Evolutionary conservation across 441 rosid genomes (phyloP).

Genomic region (Populus trichocarpa): DNA sequence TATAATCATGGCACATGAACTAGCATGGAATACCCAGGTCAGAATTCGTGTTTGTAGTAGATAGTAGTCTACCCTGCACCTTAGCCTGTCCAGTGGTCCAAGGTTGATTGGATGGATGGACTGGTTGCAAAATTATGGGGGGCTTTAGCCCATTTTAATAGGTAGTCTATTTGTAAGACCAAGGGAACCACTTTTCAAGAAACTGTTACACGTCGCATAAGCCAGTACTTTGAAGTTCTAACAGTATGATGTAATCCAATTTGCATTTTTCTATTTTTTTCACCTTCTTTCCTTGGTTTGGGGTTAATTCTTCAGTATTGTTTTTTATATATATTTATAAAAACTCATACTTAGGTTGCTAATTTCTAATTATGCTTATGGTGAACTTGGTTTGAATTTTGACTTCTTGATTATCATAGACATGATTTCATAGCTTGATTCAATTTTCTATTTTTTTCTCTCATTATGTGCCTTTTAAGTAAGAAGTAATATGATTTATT

Average conservation of each 20-base stretch:
- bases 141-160: neutral
- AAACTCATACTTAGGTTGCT: neutral
- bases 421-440: constrained; percentile 8
- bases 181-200: no score
- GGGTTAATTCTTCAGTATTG: neutral
- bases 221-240: neutral
- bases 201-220: neutral
- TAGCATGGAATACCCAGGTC: neutral
- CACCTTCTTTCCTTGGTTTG: neutral
- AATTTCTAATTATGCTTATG: neutral
- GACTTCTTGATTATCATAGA: neutral
- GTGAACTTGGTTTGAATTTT: constrained; percentile 2
- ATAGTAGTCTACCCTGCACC: no score
- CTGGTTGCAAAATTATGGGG: neutral
- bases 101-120: neutral
- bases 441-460: constrained; percentile 9
- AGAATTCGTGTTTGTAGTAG: neutral
- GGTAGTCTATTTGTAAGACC: no score
- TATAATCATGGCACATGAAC: neutral
- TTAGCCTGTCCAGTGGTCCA: neutral
- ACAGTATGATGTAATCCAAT: neutral
- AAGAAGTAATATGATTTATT: constrained; percentile 87
- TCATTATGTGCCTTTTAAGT: constrained; percentile 28
- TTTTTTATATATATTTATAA: no score
- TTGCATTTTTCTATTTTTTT: no score